Conservation (phyloP, 345 rosid species). For the Camelina neglecta region DNA sequence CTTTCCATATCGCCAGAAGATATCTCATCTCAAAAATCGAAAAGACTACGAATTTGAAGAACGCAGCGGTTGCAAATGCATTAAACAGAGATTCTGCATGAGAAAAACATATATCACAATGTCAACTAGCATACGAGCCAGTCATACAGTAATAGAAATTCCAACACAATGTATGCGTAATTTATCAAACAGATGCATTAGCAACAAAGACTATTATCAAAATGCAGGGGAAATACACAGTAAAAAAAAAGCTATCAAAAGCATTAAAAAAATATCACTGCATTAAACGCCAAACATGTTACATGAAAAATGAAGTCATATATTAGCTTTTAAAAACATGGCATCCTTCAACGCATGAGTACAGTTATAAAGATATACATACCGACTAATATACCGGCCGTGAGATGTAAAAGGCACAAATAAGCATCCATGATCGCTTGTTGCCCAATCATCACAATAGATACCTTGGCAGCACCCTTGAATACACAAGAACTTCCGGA, state of each 20-base stretch:
- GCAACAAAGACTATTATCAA: background rate
- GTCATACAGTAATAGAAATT: slow-evolving; percentile 7
- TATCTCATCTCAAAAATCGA: slow-evolving; percentile 99
- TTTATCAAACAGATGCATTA: background rate
- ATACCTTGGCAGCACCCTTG: slow-evolving; percentile 99
- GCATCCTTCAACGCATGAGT: background rate
- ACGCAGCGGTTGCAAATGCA: slow-evolving; percentile 98
- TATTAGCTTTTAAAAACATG: background rate
- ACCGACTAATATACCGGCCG: slow-evolving; percentile 97
- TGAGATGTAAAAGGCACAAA: slow-evolving; percentile 94
- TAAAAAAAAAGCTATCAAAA: background rate
- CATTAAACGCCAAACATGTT: background rate
- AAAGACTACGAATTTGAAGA: slow-evolving; percentile 97
- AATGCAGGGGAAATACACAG: background rate
- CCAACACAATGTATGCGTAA: background rate
- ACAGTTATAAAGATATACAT: slow-evolving; percentile 38
- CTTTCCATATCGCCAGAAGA: slow-evolving; percentile 99
- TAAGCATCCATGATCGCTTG: slow-evolving; percentile 99
- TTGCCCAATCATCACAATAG: slow-evolving; percentile 92
- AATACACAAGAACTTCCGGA: slow-evolving; percentile 16
- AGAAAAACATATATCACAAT: slow-evolving; percentile 15
- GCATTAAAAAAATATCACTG: background rate
- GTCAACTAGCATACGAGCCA: slow-evolving; percentile 16
- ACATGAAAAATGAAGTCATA: background rate
- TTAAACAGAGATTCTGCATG: slow-evolving; percentile 90